Percentiles rank a stretch among this genome's conserved stretches.
These are phyloP conservation scores for Apophysomyces sp. DNA, from an alignment of 371 early-diverging fungal genomes.

Conservation along the genomic window DNA sequence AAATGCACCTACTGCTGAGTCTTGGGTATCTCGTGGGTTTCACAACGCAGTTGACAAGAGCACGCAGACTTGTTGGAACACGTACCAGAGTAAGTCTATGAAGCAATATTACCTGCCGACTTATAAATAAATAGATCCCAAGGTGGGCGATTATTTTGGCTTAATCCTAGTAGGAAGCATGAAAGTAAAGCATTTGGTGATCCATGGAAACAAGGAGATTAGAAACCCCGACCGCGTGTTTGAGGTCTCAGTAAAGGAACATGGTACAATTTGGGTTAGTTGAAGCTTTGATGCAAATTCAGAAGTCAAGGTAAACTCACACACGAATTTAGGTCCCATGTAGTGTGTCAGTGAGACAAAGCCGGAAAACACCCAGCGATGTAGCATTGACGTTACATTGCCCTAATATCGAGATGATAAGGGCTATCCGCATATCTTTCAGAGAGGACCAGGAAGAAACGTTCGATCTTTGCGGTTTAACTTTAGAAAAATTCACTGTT, in stretches of 20 bases:
- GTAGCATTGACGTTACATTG: slow-evolving; percentile 23
- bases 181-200: neutral
- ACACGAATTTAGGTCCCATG: slow-evolving; percentile 16
- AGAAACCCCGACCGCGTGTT: slow-evolving; percentile 27
- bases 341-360: neutral
- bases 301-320: neutral
- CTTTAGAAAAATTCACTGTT: slow-evolving; percentile 35
- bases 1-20: slow-evolving; percentile 28
- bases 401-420: slow-evolving; percentile 10
- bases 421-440: slow-evolving; percentile 27
- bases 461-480: slow-evolving; percentile 41
- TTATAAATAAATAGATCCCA: slow-evolving; percentile 25
- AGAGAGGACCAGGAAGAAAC: slow-evolving; percentile 15
- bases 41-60: slow-evolving; percentile 59
- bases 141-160: slow-evolving; percentile 46
- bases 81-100: slow-evolving; percentile 33
- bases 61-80: slow-evolving; percentile 58
- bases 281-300: neutral
- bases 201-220: slow-evolving; percentile 4
- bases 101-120: neutral
- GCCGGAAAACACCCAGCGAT: neutral
- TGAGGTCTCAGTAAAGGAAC: slow-evolving; percentile 11
- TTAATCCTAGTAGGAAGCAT: slow-evolving; percentile 46
- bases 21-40: slow-evolving; percentile 52
- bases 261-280: neutral